Evolutionary conservation across 345 rosid species (phyloP).

Genomic region (Ceriops tagal): DNA sequence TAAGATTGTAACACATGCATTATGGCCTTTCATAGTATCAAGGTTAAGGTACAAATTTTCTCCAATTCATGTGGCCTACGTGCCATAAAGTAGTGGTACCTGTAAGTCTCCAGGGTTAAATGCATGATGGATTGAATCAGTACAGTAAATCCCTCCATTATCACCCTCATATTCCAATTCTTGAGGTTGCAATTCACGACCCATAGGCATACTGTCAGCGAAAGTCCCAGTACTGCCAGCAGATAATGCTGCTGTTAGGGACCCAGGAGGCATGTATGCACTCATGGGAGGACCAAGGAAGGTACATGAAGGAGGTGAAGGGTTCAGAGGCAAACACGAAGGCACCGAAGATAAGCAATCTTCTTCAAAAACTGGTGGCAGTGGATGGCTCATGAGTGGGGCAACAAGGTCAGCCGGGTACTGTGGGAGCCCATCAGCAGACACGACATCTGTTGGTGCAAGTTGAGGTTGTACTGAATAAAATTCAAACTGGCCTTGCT

Average conservation of each 20-base stretch:
- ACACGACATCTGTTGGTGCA: slow-evolving; percentile 23
- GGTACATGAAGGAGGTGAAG: slow-evolving; percentile 52
- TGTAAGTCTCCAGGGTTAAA: slow-evolving; percentile 56
- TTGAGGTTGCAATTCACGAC: slow-evolving; percentile 45
- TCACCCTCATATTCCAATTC: slow-evolving; percentile 62
- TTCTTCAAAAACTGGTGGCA: slow-evolving; percentile 56
- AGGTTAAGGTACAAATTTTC: neutral
- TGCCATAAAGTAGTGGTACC: slow-evolving; percentile 37
- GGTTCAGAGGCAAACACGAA: slow-evolving; percentile 51
- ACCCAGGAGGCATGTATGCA: slow-evolving; percentile 36
- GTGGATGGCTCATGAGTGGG: slow-evolving; percentile 34
- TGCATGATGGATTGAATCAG: slow-evolving; percentile 42
- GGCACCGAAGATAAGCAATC: slow-evolving; percentile 72
- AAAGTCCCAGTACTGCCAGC: slow-evolving; percentile 44
- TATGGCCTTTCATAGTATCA: neutral
- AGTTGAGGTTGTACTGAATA: slow-evolving; percentile 42
- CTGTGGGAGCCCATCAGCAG: slow-evolving; percentile 31
- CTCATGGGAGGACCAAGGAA: slow-evolving; percentile 44
- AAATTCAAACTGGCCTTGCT: slow-evolving; percentile 54
- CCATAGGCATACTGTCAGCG: slow-evolving; percentile 36
- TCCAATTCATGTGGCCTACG: neutral
- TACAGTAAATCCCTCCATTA: slow-evolving; percentile 54
- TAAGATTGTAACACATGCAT: neutral
- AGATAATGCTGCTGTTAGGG: slow-evolving; percentile 38
- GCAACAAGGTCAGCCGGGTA: slow-evolving; percentile 26